These are phyloP conservation scores for Blastomyces gilchristii DNA, from an alignment of 2,329 filamentous ascomycete species.

Conservation along the genomic window DNA sequence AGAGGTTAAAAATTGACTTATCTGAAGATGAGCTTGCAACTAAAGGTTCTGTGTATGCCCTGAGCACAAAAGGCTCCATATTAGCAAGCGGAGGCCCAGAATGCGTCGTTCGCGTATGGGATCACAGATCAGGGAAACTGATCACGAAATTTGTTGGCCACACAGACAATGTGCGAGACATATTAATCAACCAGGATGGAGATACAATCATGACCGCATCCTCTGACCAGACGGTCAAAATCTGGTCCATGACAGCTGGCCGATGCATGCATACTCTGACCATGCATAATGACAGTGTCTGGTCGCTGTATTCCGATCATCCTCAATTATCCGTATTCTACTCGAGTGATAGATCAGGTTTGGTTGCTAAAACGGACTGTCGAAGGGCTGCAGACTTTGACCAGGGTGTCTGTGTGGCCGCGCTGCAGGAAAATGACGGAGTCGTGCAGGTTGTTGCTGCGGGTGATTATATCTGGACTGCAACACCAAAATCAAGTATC, in stretches of 20 bases:
- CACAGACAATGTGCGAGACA: slow-evolving; percentile 84
- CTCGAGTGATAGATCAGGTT: slow-evolving; percentile 80
- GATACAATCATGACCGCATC: slow-evolving; percentile 90
- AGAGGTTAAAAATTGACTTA: slow-evolving; percentile 71
- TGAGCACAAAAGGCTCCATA: slow-evolving; percentile 68
- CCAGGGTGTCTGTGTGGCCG: slow-evolving; percentile 79
- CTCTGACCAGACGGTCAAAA: slow-evolving; percentile 92
- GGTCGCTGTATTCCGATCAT: slow-evolving; percentile 85
- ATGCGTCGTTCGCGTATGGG: slow-evolving; percentile 85
- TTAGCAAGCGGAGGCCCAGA: slow-evolving; percentile 90
- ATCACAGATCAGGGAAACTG: slow-evolving; percentile 74
- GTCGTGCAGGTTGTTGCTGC: slow-evolving; percentile 50
- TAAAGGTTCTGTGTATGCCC: slow-evolving; percentile 91
- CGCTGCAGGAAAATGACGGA: slow-evolving; percentile 80
- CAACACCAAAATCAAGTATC: slow-evolving; percentile 81
- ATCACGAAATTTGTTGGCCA: slow-evolving; percentile 96
- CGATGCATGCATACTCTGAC: slow-evolving; percentile 96
- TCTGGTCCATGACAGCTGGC: slow-evolving; percentile 92
- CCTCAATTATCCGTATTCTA: slow-evolving; percentile 84
- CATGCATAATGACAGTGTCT: slow-evolving; percentile 98
- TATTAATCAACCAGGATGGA: slow-evolving; percentile 77
- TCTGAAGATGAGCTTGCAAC: slow-evolving; percentile 64
- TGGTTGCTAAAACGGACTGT: slow-evolving; percentile 94
- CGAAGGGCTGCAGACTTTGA: slow-evolving; percentile 66
- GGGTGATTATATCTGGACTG: slow-evolving; percentile 76